These are phyloP conservation scores for Penicillium psychrofluorescens DNA, from an alignment of 495 filamentous ascomycete genomes.

Conservation along the genomic window DNA sequence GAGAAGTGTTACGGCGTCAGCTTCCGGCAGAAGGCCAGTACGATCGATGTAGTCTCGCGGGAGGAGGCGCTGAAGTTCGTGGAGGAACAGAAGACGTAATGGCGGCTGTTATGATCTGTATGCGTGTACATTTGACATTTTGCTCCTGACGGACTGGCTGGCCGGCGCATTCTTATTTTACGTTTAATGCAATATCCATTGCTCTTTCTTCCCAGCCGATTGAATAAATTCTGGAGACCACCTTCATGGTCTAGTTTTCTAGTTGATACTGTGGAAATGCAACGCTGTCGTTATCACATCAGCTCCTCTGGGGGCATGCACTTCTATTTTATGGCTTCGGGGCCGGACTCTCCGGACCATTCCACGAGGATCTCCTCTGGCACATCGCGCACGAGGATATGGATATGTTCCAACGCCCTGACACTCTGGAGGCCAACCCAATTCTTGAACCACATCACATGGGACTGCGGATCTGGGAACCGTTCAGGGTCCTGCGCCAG, in stretches of 20 bases:
- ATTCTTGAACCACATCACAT: slow-evolving; percentile 91
- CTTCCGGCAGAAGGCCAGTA: slow-evolving; percentile 88
- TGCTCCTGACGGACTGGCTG: slow-evolving; percentile 15
- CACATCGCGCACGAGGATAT: slow-evolving; percentile 59
- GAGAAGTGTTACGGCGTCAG: slow-evolving; percentile 97
- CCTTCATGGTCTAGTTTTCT: neutral
- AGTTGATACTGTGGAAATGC: no score
- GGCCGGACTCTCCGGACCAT: slow-evolving; percentile 45
- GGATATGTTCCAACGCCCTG: slow-evolving; percentile 69
- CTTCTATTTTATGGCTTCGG: neutral
- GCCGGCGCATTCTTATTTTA: slow-evolving; percentile 1
- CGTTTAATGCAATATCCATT: neutral
- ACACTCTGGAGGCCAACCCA: slow-evolving; percentile 87
- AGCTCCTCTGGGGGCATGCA: neutral
- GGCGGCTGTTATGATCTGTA: slow-evolving; percentile 1
- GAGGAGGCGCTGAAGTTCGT: slow-evolving; percentile 92
- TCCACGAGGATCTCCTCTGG: slow-evolving; percentile 49
- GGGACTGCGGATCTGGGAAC: slow-evolving; percentile 36
- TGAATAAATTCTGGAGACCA: neutral
- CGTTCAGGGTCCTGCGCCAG: slow-evolving; percentile 33
- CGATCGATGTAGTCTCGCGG: slow-evolving; percentile 78
- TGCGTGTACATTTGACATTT: slow-evolving; percentile 9
- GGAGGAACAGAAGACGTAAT: slow-evolving; percentile 60
- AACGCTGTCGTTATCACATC: no score
- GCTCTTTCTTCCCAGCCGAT: neutral